Conservation (phyloP, 495 filamentous ascomycete genomes). For the Cairneyella variabilis region DNA sequence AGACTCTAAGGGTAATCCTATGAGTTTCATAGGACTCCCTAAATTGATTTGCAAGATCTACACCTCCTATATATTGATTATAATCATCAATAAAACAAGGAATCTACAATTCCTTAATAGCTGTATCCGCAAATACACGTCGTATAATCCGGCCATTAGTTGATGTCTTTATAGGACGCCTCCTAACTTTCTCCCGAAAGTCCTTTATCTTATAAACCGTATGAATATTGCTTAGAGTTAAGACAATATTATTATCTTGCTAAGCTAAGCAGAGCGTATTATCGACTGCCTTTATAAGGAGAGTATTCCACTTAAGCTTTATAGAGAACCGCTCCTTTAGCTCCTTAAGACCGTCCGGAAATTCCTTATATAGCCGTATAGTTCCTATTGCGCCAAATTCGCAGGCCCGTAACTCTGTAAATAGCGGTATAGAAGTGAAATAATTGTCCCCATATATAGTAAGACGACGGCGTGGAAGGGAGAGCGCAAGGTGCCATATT, state of each 20-base stretch:
- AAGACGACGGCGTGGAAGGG: background rate
- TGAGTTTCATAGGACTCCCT: constrained; percentile 24
- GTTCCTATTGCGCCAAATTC: constrained; percentile 7
- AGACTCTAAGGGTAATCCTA: background rate
- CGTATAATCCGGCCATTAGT: constrained; percentile 7
- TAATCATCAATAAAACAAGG: constrained; percentile 27
- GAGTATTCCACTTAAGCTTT: constrained; percentile 19
- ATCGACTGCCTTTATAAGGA: constrained; percentile 7
- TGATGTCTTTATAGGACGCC: constrained; percentile 10
- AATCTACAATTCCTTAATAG: constrained; percentile 9
- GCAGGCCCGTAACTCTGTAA: constrained; percentile 2
- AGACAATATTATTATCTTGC: constrained; percentile 20
- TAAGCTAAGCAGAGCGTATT: constrained; percentile 10
- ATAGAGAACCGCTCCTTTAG: background rate
- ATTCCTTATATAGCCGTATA: constrained; percentile 11
- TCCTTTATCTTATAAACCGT: constrained; percentile 1
- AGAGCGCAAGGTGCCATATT: background rate
- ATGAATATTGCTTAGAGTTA: constrained; percentile 10
- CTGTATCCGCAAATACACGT: constrained; percentile 9
- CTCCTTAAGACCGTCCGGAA: background rate
- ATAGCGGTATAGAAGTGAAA: constrained; percentile 7
- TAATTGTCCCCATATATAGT: constrained; percentile 3
- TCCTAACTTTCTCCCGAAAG: background rate
- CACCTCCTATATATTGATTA: constrained; percentile 29
- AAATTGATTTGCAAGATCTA: constrained; percentile 28